Base-by-base conservation (phyloP, 192 early-diverging fungal species). In the Phlyctochytrium arcticum region DNA sequence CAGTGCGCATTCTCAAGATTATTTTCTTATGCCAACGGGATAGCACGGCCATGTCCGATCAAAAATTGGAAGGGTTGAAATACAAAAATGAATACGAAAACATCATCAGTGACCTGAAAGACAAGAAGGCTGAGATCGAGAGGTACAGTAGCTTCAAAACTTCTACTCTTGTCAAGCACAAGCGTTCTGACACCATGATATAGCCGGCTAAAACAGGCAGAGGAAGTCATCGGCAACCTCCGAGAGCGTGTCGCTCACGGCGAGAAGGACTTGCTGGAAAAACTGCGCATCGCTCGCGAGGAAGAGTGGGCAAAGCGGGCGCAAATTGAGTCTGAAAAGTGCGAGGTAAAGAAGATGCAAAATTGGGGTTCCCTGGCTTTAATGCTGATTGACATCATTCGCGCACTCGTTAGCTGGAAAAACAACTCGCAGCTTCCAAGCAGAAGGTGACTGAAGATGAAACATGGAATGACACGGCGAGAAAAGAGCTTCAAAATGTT, bases 251-350 rank as follows among this genome's bases (percentile, higher is more conserved):
- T 75, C 3, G n/a, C 60, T 0, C n/a, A 5, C 30, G 34, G 19
- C 5, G 76, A 78, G 61, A 78, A 78, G 42, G 73, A 75, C 5
- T 24, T 29, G 19, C n/a, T 76, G 12, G 73, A 78, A 34, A 73
- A 71, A 35, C 32, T 81, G 5, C 55, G 62, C 6, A 30, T 72
- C 12, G 72, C 62, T 17, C 49, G 70, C 9, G 76, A 78, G 35
- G 76, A 78, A 46, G 76, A 78, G 47, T 78, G 76, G 76, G 59
- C 34, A 9, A 75, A 69, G 31, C 59, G 49, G 6, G 36, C 62
- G 6, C 48, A 51, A 55, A 32, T 78, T 3, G 73, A 76, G 48
- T 29, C 66, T n/a, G 73, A 69, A 37, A 76, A 76, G 33, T 35
- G n/a, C 19, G 32, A 72, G 33, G 72, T 72, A 72, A 53, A 55